These are phyloP conservation scores for Camellia lanceoleosa DNA, from an alignment of 148 eudicot genomes.

Conservation along the genomic window DNA sequence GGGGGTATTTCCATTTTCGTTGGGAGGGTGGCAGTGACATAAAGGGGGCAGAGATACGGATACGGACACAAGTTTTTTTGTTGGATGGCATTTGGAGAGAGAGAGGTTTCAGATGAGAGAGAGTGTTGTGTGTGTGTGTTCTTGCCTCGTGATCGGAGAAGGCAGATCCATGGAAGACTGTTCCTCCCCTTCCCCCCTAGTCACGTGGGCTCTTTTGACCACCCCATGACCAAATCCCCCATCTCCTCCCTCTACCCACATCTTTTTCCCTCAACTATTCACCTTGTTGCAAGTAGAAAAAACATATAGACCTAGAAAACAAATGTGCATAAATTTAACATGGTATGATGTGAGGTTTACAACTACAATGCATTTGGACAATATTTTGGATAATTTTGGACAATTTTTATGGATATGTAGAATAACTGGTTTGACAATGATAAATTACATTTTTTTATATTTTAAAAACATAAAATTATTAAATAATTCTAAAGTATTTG, in stretches of 20 bases:
- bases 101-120: too few species aligned
- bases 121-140: not conserved
- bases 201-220: conserved; percentile 82
- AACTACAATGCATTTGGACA: too few species aligned
- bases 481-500: too few species aligned
- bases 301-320: too few species aligned
- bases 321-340: too few species aligned
- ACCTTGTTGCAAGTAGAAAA: not conserved
- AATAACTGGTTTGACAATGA: too few species aligned
- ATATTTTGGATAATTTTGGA: too few species aligned
- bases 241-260: not conserved
- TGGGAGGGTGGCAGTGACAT: conserved; percentile 33
- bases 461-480: too few species aligned
- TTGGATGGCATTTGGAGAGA: conserved; percentile 10
- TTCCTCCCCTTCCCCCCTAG: conserved; percentile 35
- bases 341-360: too few species aligned
- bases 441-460: too few species aligned
- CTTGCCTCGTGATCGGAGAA: conserved; percentile 95
- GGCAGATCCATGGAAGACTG: conserved; percentile 93
- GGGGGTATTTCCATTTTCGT: conserved; percentile 33
- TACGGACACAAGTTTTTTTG: conserved; percentile 20
- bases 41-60: conserved; percentile 26
- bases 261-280: not conserved
- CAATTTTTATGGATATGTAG: too few species aligned
- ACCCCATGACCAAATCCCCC: conserved; percentile 26